Evolutionary conservation across 305 asterid species (phyloP), one percentile per base, ranked within the genome.

Genomic region (Galium porrigens): DNA sequence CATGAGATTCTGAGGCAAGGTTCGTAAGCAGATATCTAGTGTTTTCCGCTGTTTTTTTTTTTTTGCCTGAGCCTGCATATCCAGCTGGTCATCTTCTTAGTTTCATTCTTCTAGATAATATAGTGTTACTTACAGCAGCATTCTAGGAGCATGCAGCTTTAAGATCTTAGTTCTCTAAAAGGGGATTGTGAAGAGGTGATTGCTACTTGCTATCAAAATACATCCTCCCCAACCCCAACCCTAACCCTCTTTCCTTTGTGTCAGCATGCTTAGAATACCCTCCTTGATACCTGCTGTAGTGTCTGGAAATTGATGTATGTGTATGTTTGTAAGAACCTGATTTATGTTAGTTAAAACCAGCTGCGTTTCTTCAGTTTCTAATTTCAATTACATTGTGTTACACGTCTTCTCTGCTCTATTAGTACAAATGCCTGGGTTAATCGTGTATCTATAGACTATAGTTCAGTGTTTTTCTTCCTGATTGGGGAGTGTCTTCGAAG

Each of bases 401-500:
- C 22, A 57, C 0, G 9, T 14, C 6, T 41, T 58, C 46, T 58
- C 48, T n/a, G n/a, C 1, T 9, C n/a, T 42, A 5, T 6, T 42
- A 11, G 49, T 42, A 42, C 49, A 42, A 12, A 10, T 42, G 5
- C 5, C 6, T 1, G 51, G 51, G 5, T 17, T 1, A 15, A 17
- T 3, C 27, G 0, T 2, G 18, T 34, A 29, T 56, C 51, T 9
- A 27, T 1, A 11, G 25, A 11, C 36, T 32, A 27, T 39, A 32
- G 5, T 29, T 58, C 33, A 0, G 18, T 44, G 18, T 5, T 36
- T 17, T 9, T 46, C 6, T 22, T 61, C 3, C 15, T 65, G 18
- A 33, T 20, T 67, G 53, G 68, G 59, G 41, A 53, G 14, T 18
- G 41, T 61, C 80, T 70, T 61, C 49, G 68, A 11, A 82, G 76